Evolutionary conservation across 495 filamentous ascomycete species (phyloP), one percentile per base, ranked within the genome.

Genomic region (Aspergillus ostianus): DNA sequence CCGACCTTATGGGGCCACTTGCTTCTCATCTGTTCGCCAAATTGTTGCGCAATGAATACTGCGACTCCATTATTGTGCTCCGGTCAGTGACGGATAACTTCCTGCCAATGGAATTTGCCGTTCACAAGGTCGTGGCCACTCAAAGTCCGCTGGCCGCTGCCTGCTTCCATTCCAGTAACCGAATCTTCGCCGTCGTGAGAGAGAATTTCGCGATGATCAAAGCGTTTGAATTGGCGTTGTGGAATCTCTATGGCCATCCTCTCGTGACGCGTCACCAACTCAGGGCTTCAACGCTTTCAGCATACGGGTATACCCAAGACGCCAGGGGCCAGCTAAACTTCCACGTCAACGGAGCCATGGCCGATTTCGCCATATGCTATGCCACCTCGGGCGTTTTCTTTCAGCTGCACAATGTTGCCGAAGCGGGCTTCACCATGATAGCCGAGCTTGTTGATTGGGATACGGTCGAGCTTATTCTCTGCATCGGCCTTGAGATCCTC

Each of bases 281-380:
- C n/a, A 50, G 51, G 12, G 12, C 27, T 3, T 18, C 26, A 15
- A 63, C 68, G 7, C 53, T 67, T 0, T 30, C 52, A 26, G 46
- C 44, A 15, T 47, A 65, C 2, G 70, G 68, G 21, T 65, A 65
- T 29, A 57, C 50, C 19, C 56, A 55, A 6, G 48, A 47, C n/a
- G 52, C 10, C 49, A 9, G 23, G n/a, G 26, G 10, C 12, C 44
- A 46, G 12, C n/a, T 13, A 6, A 48, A 59, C 0, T 70, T 67
- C 53, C 51, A 53, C 5, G 10, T 71, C 15, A 62, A 57, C 17
- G 46, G 30, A 10, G 64, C 68, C n/a, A 66, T 63, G 60, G 57
- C 65, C 1, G 70, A 72, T 30, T 60, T 73, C 29, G 66, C 70
- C 12, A 30, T 74, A 10, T 72, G 64, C 56, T 75, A 76, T 59